Evolutionary conservation across 2,329 filamentous ascomycete genomes (phyloP), one percentile per base, ranked within the genome.

Genomic region (Sporothrix mexicana): DNA sequence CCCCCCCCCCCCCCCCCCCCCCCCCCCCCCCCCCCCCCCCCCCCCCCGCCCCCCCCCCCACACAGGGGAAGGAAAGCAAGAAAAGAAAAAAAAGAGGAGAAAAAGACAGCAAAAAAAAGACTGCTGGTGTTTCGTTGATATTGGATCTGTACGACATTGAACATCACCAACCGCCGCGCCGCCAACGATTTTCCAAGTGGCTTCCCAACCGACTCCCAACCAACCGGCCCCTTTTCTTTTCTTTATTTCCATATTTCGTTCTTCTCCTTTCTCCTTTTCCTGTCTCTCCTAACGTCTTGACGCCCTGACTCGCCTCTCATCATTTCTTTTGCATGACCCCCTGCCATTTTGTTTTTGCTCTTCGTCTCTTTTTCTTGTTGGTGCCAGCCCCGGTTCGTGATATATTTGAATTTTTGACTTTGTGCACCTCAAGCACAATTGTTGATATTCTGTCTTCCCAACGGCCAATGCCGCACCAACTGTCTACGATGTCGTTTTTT

Each of bases 111-210:
- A 36, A 36, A 36, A 36, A 7, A 36, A 7, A 70, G 3, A 7
- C 2, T n/a, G 17, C 3, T 30, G 17, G 36, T 69, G 68, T 70
- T 70, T 70, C 68, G 68, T 61, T 70, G 68, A 61, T 61, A 70
- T 70, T 70, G 68, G 12, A 23, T 36, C 49, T 61, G 53, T 70
- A 17, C 68, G 15, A 70, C 68, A 59, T 59, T 41, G 36, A 17
- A 70, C 68, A 59, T 59, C 53, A 49, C 68, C 53, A 70, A 30
- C 53, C 66, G 47, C 66, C 45, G 45, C 64, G 67, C 67, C 67
- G 59, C 51, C 67, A 69, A 57, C 51, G 10, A 13, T 59, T 30
- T 30, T 47, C 17, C 25, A 36, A 15, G 30, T 36, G 30, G 30
- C 30, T 61, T 25, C n/a, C 51, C 20, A 25, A 20, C 20, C 9